Evolutionary conservation across 345 rosid species (phyloP).

Genomic region (Geranium brycei): DNA sequence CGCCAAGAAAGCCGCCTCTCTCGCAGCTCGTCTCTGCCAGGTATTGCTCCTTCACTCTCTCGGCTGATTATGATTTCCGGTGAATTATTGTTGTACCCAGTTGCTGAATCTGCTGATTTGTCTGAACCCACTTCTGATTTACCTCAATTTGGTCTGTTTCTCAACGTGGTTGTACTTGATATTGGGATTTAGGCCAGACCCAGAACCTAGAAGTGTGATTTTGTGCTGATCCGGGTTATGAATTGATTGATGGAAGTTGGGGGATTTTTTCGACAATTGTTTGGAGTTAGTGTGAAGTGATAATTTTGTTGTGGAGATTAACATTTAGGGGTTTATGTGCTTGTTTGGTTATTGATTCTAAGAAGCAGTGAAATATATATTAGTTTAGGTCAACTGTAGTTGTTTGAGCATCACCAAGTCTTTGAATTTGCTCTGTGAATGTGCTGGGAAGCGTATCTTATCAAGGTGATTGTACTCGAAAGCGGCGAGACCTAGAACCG

Average conservation of each 20-base stretch:
- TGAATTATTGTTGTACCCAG: constrained; percentile 9
- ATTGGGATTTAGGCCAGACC: not conserved
- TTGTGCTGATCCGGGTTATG: not conserved
- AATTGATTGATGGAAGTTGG: not conserved
- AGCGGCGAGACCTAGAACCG: no score
- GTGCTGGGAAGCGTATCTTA: not conserved
- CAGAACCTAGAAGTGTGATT: not conserved
- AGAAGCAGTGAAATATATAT: no score
- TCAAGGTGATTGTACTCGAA: no score
- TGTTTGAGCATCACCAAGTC: not conserved
- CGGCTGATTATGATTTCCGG: not conserved
- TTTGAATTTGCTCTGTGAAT: not conserved
- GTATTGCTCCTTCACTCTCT: constrained; percentile 11
- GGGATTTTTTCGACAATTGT: not conserved
- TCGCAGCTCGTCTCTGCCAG: constrained; percentile 92
- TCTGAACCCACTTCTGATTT: not conserved
- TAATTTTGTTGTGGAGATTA: no score
- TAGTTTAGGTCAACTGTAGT: not conserved
- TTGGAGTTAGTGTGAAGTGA: not conserved
- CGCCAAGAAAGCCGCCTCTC: constrained; percentile 81
- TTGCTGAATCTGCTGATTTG: not conserved
- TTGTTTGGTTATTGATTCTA: no score
- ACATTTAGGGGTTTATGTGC: no score
- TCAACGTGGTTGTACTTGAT: not conserved
- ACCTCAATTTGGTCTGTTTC: not conserved